Percentiles rank a stretch among this genome's conserved stretches.
Conservation (phyloP, 371 early-diverging fungal species). For the Mortierella sp. region DNA sequence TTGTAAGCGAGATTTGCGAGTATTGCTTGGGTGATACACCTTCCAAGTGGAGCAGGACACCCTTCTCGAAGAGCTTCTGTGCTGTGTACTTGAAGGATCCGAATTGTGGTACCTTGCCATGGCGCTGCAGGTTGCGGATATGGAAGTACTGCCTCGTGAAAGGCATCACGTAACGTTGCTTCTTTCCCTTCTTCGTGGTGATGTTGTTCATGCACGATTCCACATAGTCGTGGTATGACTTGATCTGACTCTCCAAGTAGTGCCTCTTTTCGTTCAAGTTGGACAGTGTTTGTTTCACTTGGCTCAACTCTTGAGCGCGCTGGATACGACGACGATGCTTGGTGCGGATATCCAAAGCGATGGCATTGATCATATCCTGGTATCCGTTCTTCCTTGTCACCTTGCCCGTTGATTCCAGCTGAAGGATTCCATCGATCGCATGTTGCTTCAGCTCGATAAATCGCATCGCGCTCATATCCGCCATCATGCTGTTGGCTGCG, state of each 20-base stretch:
- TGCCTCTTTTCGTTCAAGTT: constrained; percentile 83
- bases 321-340: constrained; percentile 88
- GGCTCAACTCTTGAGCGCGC: constrained; percentile 76
- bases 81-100: constrained; percentile 98
- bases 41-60: constrained; percentile 88
- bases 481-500: constrained; percentile 33
- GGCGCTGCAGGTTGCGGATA: constrained; percentile 81
- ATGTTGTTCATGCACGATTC: constrained; percentile 88
- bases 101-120: constrained; percentile 92
- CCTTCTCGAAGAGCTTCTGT: constrained; percentile 89
- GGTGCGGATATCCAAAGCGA: constrained; percentile 92
- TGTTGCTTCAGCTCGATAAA: constrained; percentile 75
- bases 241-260: constrained; percentile 87
- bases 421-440: constrained; percentile 78
- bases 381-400: constrained; percentile 68
- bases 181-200: constrained; percentile 81
- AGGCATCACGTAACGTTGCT: constrained; percentile 77
- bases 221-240: constrained; percentile 91
- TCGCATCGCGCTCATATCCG: constrained; percentile 63
- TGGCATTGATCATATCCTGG: constrained; percentile 91
- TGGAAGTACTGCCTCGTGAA: constrained; percentile 96
- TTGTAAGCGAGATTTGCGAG: constrained; percentile 87
- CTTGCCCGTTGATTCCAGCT: constrained; percentile 75
- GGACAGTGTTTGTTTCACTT: constrained; percentile 79
- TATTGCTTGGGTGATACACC: constrained; percentile 85